Evolutionary conservation across 208 protist genomes (phyloP), one percentile per base, ranked within the genome.

Genomic region (Trypanosoma theileri): DNA sequence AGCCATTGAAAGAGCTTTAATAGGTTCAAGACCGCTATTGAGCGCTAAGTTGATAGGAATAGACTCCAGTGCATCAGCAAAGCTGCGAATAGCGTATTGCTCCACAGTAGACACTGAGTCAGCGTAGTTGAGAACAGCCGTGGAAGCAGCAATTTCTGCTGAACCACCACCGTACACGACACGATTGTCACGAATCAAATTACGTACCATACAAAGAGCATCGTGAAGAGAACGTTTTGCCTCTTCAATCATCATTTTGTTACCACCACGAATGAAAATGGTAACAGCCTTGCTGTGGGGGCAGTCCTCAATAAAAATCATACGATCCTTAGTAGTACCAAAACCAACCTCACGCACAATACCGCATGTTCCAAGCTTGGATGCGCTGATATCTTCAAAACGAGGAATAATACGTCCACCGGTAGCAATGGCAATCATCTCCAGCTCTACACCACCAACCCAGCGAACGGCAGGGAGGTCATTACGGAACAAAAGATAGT

Each of bases 221-320:
- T 99, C 99, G 89, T 99, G 99, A 21, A 99, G 87, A 24, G 97
- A 98, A 70, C 99, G 91, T 78, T 99, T 99, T 8, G 98, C 98
- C 91, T 99, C 99, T 59, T 99, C 99, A 56, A 99, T 92, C 78
- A 99, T 99, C 98, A 99, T 99, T 77, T 98, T 96, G 82, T 99
- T 99, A 50, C 98, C 97, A 67, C 98, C 99, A 58, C 99, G 94
- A 59, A 99, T 95, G 45, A 99, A 99, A 44, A 99, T 89, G 9
- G 99, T 99, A 16, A 99, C 98, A 24, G 99, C 98, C 56, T 98
- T 97, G 45, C 93, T 95, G 81, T 99, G 97, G 8, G 97, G 81
- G 88, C 98, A 99, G 35, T 98, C 88, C 89, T 99, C 98, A 78
- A 99, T 98, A 64, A 99, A 95, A 41, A 99, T 86, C 94, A 99